Evolutionary conservation across 1,284 basidiomycete species (phyloP), one percentile per base, ranked within the genome.

Genomic region (Trichosporon inkin): DNA sequence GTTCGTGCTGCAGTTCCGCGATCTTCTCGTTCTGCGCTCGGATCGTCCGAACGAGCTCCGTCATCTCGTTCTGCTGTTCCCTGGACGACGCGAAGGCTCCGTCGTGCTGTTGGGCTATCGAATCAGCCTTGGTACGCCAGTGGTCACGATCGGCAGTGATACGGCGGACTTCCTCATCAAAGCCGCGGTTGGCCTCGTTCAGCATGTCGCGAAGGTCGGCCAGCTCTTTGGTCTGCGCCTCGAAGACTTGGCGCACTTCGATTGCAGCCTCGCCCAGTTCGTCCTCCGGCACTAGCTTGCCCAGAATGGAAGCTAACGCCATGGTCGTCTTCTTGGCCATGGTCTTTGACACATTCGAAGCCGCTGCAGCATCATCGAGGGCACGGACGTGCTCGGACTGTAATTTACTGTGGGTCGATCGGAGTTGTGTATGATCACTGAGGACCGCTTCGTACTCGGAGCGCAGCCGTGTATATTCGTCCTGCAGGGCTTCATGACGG

Each of bases 71-170:
- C 59, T 61, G 56, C 14, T 28, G 24, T 19, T 24, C 34, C 36
- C 58, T 56, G 32, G 39, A 20, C 39, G 53, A 41, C 34, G 22
- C 28, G 84, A 82, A 14, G 69, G 73, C 68, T 84, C 81, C 24
- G 80, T 80, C 64, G 79, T 80, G 1, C 79, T 69, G 64, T 24
- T 44, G n/a, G 19, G 20, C 34, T 10, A 36, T 10, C 44, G 82
- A 80, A 67, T 84, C 77, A 57, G 80, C 80, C 64, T 83, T 82
- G 44, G 82, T 80, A 70, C 85, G 84, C 68, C 84, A 77, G 32
- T 74, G 70, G 47, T 80, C 78, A 63, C 81, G 80, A 68, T 86
- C 84, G 56, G 80, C 79, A 35, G 83, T 81, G 81, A 86, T 85
- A 28, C 80, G 75, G 22, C 75, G 79, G 37, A 85, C 78, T 70